Base-by-base conservation (phyloP, 2,329 filamentous ascomycete species). In the Arachnomyces sp. region DNA sequence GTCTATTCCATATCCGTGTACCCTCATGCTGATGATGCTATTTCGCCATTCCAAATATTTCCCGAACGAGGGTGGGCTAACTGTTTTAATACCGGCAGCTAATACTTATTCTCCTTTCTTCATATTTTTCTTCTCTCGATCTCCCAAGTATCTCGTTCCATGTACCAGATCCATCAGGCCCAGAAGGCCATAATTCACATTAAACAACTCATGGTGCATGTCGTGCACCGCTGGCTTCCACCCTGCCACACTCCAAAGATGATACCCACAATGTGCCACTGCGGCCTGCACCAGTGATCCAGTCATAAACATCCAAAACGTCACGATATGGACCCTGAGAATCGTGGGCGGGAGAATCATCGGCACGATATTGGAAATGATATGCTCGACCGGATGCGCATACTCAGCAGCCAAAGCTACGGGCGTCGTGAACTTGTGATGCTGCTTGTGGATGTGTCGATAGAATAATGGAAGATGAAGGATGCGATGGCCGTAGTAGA, bases 401-500 rank as follows among this genome's bases (percentile, higher is more conserved):
- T 46, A 47, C 11, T 35, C 35, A 3, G 42, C 37, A 16, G 44
- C 44, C 9, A 49, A 40, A 8, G 38, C 36, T 2, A 47, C 31
- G 14, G 46, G 46, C 6, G 44, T 36, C 7, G 34, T 46, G 29
- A 36, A 47, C 28, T 43, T 34, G 39, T 49, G 46, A 30, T 49
- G 46, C 38, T 42, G 38, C 29, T 43, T 42, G 28, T 49, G 46
- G 16, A 49, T 38, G n/a, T 38, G 36, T 15, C 12, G 12, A 16
- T 47, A 49, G 7, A 49, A 34, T 17, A 25, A 25, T 2, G 41
- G 41, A 16, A 40, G 40, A 28, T 49, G 46, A 13, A 49, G 29
- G 18, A 17, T 28, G 9, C 47, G 47, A 28, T 50, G 47, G 8
- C 39, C 32, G 16, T 50, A 50, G 28, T 50, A 48, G 32, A 48